phyloP scores from a whole-genome alignment of 345 rosid species.

The Dovyalis caffra region DNA sequence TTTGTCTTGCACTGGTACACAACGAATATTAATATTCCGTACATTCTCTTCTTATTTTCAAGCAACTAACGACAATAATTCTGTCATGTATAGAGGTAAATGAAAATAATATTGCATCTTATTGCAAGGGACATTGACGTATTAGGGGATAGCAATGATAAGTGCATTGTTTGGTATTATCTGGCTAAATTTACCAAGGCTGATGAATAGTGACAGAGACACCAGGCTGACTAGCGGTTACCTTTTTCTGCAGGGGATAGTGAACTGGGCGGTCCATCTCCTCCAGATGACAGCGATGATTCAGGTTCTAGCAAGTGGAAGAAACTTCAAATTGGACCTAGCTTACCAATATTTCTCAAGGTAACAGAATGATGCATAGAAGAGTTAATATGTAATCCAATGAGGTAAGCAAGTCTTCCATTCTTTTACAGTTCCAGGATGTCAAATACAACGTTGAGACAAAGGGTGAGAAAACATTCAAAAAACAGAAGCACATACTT shows the following conservation, averaged over 20 bases:
- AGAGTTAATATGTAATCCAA: neutral
- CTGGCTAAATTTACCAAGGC: neutral
- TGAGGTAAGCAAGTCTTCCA: neutral
- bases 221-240: neutral
- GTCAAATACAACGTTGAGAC: too few relatives aligned
- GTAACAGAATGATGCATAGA: conserved; percentile 7
- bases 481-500: conserved; percentile 21
- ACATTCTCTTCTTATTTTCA: too few relatives aligned
- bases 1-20: too few relatives aligned
- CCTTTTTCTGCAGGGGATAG: neutral
- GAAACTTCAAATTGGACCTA: conserved; percentile 17
- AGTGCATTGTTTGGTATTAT: too few relatives aligned
- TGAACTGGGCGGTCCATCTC: neutral
- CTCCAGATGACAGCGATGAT: conserved; percentile 2
- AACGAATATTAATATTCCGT: too few relatives aligned
- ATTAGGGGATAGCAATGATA: too few relatives aligned
- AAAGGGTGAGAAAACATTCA: too few relatives aligned
- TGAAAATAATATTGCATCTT: too few relatives aligned
- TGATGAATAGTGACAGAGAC: neutral
- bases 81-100: neutral
- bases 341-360: conserved; percentile 30
- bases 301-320: conserved; percentile 3
- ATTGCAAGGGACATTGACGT: too few relatives aligned
- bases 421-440: conserved; percentile 16
- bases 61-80: too few relatives aligned